These are phyloP conservation scores for Aaosphaeria arxii DNA, from an alignment of 2,329 filamentous ascomycete species.

Conservation along the genomic window DNA sequence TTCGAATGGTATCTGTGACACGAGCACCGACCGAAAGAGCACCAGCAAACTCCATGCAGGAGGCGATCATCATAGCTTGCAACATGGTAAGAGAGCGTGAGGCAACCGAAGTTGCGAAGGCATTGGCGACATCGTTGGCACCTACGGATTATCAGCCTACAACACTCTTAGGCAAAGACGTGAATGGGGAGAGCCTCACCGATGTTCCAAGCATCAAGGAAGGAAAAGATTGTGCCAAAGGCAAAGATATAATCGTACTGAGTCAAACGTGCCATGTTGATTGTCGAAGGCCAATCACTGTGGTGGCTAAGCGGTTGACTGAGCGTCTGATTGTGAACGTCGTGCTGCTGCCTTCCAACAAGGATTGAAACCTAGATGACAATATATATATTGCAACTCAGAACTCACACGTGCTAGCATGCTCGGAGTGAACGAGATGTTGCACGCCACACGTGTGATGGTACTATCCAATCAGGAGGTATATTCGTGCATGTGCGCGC, in stretches of 20 bases:
- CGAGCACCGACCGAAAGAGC: slow-evolving; percentile 40
- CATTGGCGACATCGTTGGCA: slow-evolving; percentile 52
- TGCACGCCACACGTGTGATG: background rate
- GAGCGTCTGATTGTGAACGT: background rate
- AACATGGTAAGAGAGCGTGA: slow-evolving; percentile 48
- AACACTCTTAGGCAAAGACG: background rate
- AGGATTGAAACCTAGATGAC: background rate
- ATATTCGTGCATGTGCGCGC: background rate
- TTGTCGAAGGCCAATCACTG: slow-evolving; percentile 5
- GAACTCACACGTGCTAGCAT: background rate
- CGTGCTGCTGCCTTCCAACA: background rate
- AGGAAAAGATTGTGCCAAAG: slow-evolving; percentile 63
- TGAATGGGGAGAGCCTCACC: slow-evolving; percentile 33
- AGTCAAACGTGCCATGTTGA: slow-evolving; percentile 38
- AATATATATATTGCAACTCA: background rate
- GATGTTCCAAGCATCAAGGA: slow-evolving; percentile 66
- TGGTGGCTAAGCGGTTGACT: slow-evolving; percentile 8
- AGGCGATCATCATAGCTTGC: slow-evolving; percentile 46
- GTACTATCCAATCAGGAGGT: background rate
- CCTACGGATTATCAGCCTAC: slow-evolving; percentile 21
- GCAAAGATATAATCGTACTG: slow-evolving; percentile 64
- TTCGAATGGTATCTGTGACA: slow-evolving; percentile 48
- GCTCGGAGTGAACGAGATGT: background rate
- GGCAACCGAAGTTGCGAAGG: slow-evolving; percentile 48
- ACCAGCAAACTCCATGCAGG: slow-evolving; percentile 46